Percentiles rank a stretch among this genome's conserved stretches.
phyloP scores from a whole-genome alignment of 2,329 filamentous ascomycete genomes.

The Bertia moriformis region DNA sequence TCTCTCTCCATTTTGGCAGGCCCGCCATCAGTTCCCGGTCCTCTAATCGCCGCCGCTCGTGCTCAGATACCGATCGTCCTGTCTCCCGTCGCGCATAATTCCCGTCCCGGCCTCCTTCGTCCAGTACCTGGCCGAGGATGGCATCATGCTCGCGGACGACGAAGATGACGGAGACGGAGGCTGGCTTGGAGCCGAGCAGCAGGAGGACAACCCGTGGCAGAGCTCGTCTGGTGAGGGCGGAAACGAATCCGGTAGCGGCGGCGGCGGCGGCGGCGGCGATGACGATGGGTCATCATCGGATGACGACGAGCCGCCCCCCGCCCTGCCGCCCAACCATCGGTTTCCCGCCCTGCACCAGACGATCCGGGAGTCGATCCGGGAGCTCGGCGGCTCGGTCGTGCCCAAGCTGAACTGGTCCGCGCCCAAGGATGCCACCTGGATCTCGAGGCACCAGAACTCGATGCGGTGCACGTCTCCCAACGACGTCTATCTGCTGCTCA shows the following conservation, averaged over 20 bases:
- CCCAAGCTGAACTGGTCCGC: slow-evolving; percentile 97
- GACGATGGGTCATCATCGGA: slow-evolving; percentile 3
- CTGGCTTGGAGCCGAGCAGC: too few species aligned
- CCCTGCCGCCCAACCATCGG: slow-evolving; percentile 34
- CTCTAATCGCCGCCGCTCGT: neutral
- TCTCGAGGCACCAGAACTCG: slow-evolving; percentile 68
- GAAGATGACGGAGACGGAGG: too few species aligned
- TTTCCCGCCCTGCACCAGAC: slow-evolving; percentile 61
- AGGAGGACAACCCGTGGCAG: slow-evolving; percentile 37
- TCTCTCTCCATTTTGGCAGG: slow-evolving; percentile 1
- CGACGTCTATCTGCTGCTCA: slow-evolving; percentile 85
- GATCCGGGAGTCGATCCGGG: slow-evolving; percentile 64
- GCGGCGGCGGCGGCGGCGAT: too few species aligned
- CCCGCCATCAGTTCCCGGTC: slow-evolving; percentile 2
- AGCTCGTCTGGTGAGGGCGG: slow-evolving; percentile 17
- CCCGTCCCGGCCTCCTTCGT: slow-evolving; percentile 64
- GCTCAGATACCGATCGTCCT: slow-evolving; percentile 58
- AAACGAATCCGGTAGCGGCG: too few species aligned
- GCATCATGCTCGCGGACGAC: slow-evolving; percentile 73
- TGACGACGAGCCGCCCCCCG: slow-evolving; percentile 3
- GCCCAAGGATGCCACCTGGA: slow-evolving; percentile 91
- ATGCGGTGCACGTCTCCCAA: slow-evolving; percentile 80
- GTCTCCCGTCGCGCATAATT: slow-evolving; percentile 75
- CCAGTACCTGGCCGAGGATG: slow-evolving; percentile 77
- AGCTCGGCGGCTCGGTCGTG: slow-evolving; percentile 71